A percentile compares a stretch with the other conserved stretches of the same genome.
Evolutionary conservation across 805 yeast genomes (phyloP).

Genomic region (Hanseniaspora thailandica): DNA sequence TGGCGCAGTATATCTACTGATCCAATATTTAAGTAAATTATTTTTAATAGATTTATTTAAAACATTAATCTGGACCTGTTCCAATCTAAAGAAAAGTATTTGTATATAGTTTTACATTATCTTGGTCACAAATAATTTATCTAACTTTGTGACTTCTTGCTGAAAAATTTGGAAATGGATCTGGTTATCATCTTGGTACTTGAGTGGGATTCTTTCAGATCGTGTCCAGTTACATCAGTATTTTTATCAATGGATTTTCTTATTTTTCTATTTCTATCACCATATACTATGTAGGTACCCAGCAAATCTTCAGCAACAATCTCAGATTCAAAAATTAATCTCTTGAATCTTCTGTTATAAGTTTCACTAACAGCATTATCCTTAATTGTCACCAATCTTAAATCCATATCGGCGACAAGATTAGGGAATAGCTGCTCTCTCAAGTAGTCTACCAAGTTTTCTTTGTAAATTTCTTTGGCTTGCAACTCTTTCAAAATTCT

Average conservation of each 20-base stretch:
- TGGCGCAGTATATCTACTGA: no score
- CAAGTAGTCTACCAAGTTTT: background rate
- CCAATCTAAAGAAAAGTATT: no score
- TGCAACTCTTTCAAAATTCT: slow-evolving; percentile 21
- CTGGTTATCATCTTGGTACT: slow-evolving; percentile 1
- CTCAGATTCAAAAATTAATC: slow-evolving; percentile 1
- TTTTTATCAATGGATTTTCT: background rate
- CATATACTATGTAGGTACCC: slow-evolving; percentile 8
- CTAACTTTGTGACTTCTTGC: background rate
- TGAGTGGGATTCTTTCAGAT: background rate
- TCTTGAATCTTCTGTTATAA: slow-evolving; percentile 1
- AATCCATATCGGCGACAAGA: background rate
- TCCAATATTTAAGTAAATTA: no score
- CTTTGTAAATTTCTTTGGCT: slow-evolving; percentile 17
- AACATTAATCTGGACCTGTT: no score
- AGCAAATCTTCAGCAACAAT: background rate
- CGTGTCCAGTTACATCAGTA: background rate
- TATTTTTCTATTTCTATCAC: background rate
- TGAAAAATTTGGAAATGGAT: slow-evolving; percentile 10
- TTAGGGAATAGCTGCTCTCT: background rate
- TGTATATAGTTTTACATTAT: no score
- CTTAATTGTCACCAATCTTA: background rate
- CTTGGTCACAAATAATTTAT: background rate
- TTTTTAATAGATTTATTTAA: no score
- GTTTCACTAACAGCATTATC: background rate